Conservation (phyloP, 352 stramenopile species). For the Vaucheria bursata region DNA sequence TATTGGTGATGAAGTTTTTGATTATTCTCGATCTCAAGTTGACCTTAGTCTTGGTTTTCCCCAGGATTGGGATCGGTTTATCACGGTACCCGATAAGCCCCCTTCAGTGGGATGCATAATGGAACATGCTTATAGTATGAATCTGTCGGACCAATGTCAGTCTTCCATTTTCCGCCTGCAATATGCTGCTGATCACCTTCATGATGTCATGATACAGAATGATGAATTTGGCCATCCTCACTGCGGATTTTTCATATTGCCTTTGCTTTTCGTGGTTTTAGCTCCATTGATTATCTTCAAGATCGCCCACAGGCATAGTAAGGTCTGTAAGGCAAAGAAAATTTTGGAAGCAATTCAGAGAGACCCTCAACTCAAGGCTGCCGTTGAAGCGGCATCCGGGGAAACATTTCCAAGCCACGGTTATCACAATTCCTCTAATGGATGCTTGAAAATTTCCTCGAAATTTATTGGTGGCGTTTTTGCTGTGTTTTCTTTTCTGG, state of each 20-base stretch:
- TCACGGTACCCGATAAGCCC: no score
- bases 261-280: neutral
- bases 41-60: no score
- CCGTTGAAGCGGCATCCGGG: neutral
- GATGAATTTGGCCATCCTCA: neutral
- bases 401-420: neutral
- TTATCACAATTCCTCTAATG: neutral
- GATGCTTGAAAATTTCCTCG: neutral
- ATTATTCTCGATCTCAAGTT: no score
- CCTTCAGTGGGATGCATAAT: neutral
- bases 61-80: no score
- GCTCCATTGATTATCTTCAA: neutral
- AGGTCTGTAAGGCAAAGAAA: neutral
- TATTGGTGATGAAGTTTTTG: no score
- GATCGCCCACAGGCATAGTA: neutral
- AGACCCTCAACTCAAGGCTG: conserved; percentile 1
- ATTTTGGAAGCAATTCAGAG: neutral
- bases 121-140: neutral
- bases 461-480: neutral
- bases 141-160: neutral
- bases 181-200: neutral
- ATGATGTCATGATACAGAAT: neutral
- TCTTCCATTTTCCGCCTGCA: neutral
- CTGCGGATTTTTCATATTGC: neutral
- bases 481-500: neutral